These are phyloP conservation scores for Trypanosoma theileri DNA, from an alignment of 208 protist species.

Conservation along the genomic window DNA sequence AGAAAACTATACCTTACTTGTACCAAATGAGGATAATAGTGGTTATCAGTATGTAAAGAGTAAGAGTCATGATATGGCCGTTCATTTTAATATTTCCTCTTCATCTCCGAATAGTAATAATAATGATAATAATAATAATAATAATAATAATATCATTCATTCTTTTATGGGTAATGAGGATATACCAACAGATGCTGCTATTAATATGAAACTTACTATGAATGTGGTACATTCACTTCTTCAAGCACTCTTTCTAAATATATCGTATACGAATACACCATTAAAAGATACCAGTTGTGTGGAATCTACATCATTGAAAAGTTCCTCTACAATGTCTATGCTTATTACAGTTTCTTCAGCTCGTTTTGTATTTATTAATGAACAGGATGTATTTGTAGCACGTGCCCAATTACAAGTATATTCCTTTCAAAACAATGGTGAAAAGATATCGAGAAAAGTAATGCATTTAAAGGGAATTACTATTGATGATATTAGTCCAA, in stretches of 20 bases:
- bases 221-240: conserved; percentile 4
- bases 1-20: conserved; percentile 16
- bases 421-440: background rate
- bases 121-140: background rate
- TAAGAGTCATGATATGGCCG: background rate
- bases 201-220: conserved; percentile 15
- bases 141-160: background rate
- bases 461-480: conserved; percentile 12
- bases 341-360: conserved; percentile 19
- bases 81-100: conserved; percentile 12
- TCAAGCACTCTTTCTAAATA: background rate
- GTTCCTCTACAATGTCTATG: background rate
- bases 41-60: conserved; percentile 22
- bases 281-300: no score
- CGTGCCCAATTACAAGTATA: conserved; percentile 18
- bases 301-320: no score
- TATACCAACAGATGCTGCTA: background rate
- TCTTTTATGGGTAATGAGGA: background rate
- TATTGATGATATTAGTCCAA: conserved; percentile 24
- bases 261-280: background rate
- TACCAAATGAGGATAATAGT: conserved; percentile 14
- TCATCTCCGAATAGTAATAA: background rate
- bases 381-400: conserved; percentile 20
- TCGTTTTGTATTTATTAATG: conserved; percentile 21
- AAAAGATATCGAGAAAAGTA: background rate